Evolutionary conservation across 371 early-diverging fungal genomes (phyloP).

Genomic region (Mucor circinelloides): DNA sequence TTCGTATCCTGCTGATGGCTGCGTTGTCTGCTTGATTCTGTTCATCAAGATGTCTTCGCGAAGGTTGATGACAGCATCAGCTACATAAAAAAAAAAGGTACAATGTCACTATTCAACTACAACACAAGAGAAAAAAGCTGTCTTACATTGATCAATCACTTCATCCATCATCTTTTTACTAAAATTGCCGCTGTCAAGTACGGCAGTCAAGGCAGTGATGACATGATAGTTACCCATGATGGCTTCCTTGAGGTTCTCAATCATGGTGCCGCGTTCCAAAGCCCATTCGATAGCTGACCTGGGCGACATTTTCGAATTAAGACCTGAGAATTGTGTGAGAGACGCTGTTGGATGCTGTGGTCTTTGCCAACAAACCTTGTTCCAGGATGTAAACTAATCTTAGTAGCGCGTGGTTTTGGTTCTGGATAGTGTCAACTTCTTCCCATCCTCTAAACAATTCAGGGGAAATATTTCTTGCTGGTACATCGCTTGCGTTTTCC

Average conservation of each 20-base stretch:
- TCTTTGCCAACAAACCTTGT: constrained; percentile 32
- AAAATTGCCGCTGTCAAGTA: constrained; percentile 53
- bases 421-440: constrained; percentile 42
- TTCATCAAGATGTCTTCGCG: constrained; percentile 68
- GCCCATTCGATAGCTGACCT: constrained; percentile 66
- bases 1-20: constrained; percentile 17
- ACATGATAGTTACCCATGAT: constrained; percentile 63
- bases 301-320: constrained; percentile 40
- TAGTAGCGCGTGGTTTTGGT: constrained; percentile 54
- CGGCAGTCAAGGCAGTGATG: constrained; percentile 48
- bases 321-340: constrained; percentile 11
- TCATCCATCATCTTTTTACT: constrained; percentile 59
- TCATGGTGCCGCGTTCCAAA: constrained; percentile 47
- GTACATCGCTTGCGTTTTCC: constrained; percentile 1
- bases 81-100: constrained; percentile 19
- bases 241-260: constrained; percentile 62
- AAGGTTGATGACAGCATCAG: constrained; percentile 62
- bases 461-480: constrained; percentile 16
- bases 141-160: constrained; percentile 60
- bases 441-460: constrained; percentile 36
- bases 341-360: no score
- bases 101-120: background rate
- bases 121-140: background rate
- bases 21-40: constrained; percentile 54
- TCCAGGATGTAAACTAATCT: constrained; percentile 61